A percentile compares a stretch with the other conserved stretches of the same genome.
Conservation (phyloP, 805 yeast species). For the Saccharomyces kudriavzevii region DNA sequence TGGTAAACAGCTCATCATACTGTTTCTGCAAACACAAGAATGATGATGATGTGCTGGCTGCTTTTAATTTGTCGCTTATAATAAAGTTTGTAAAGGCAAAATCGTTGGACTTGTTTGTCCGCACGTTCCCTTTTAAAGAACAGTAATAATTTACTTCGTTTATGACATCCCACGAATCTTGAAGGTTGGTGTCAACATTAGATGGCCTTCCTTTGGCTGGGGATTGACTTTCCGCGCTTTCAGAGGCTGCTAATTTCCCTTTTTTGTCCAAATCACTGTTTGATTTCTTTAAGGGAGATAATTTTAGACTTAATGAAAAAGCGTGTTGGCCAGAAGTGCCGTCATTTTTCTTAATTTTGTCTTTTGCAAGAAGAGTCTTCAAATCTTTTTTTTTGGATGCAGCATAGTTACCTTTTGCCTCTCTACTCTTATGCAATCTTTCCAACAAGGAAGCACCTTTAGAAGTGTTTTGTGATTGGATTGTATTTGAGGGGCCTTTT, state of each 20-base stretch:
- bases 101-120: not conserved
- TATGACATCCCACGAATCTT: slow-evolving; percentile 3
- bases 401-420: not conserved
- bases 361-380: not conserved
- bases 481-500: not conserved
- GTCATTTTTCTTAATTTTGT: not conserved
- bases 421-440: slow-evolving; percentile 5
- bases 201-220: not conserved
- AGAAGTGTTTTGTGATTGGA: not conserved
- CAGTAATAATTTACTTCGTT: not conserved
- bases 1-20: slow-evolving; percentile 23
- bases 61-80: not conserved
- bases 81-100: not conserved
- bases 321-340: not conserved
- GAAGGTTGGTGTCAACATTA: not conserved
- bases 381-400: not conserved
- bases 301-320: slow-evolving; percentile 7
- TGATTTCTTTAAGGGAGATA: slow-evolving; percentile 8
- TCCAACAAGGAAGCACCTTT: slow-evolving; percentile 8
- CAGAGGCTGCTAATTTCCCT: not conserved
- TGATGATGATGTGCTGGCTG: not conserved
- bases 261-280: not conserved
- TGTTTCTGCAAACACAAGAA: slow-evolving; percentile 4
- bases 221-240: not conserved
- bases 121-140: not conserved